Base-by-base conservation (phyloP, 163 green algal genomes). In the Scenedesmus sp. region DNA sequence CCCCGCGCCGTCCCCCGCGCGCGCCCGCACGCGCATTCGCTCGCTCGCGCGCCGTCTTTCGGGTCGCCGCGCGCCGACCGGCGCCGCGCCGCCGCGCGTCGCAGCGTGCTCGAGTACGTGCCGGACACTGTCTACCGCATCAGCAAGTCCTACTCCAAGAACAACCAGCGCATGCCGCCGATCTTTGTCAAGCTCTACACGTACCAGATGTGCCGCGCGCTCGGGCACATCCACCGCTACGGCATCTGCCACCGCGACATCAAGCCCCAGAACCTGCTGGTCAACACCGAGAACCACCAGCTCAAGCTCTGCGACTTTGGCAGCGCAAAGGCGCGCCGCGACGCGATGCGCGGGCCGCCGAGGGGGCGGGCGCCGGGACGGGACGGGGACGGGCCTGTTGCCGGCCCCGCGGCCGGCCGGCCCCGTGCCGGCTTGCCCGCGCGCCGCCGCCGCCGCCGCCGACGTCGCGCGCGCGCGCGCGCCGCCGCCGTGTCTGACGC, bases 251-350 rank as follows among this genome's bases (percentile, higher is more conserved):
- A 99, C 86, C 87, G 96, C 34, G 96, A 99, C 88, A 99, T 99
- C 89, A 99, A 99, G 89, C 96, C 96, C 1, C 95, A 98, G 80
- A 99, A 99, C 89, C 85, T 99, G 71, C 89, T 99, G 78, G 96
- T 99, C 31, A 92, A 97, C 87, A 92, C 93, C 13, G 82, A 91
- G 70, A 96, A 90, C 9, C 96, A 99, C 82, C 87, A 95, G 71
- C 91, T 99, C 26, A 99, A 99, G 89, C 92, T 99, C 17, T 99
- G 96, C 73, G 96, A 99, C 87, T 99, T 99, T 86, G 96, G 96
- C 39, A 95, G 84, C 70, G 96, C 96, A 31, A 99, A 99, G 91
- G 87, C 90, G 60, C 74, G 90, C 15, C 39, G 39, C 39, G n/a
- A n/a, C n/a, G n/a, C n/a, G n/a, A n/a, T n/a, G n/a, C n/a, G n/a